Base-by-base conservation (phyloP, 805 yeast genomes). In the Myxozyma vanderwaltii region DNA sequence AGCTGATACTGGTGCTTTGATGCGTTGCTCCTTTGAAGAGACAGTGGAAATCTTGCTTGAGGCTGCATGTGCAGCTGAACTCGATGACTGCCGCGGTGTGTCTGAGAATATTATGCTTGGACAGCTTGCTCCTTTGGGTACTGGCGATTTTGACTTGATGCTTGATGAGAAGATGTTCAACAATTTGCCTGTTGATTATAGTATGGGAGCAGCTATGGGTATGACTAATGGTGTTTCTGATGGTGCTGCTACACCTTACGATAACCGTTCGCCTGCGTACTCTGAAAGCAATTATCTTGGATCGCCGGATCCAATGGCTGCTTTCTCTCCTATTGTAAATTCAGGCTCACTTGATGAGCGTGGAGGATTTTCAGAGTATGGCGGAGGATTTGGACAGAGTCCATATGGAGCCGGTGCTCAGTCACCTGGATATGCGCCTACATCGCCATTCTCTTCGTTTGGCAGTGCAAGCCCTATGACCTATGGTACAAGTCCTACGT, bases 1-100 rank as follows among this genome's bases (percentile, higher is more conserved):
- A 77, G 88, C 96, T 39, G 97, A 94, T 67, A 94, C 99, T 31
- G 99, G 99, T 77, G 99, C 99, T 1, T 81, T 94, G 72, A 94
- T 94, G 99, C 85, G 99, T 77, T 94, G 97, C 79, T 92, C 99
- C 44, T 94, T 94, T 79, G 99, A 94, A 77, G 99, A 94, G 76
- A 94, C 99, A 6, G 99, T 94, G 43, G 99, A 94, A 77, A 94
- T 94, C 70, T 78, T 94, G 73, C 83, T 94, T 69, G 99, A 94
- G 71, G 99, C 99, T 19, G 99, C 97, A 74, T 96, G 98, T 4
- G 84, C 95, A 44, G 99, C 98, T 19, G 99, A 94, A 72, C 79
- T 94, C 58, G 99, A 94, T 77, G 97, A 94, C 68, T 94, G 99
- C 76, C 89, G 91, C 67, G 99, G 99, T 81, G 96, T 94, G 62